phyloP scores from a whole-genome alignment of 805 yeast genomes.

The Metschnikowia aberdeeniae region DNA sequence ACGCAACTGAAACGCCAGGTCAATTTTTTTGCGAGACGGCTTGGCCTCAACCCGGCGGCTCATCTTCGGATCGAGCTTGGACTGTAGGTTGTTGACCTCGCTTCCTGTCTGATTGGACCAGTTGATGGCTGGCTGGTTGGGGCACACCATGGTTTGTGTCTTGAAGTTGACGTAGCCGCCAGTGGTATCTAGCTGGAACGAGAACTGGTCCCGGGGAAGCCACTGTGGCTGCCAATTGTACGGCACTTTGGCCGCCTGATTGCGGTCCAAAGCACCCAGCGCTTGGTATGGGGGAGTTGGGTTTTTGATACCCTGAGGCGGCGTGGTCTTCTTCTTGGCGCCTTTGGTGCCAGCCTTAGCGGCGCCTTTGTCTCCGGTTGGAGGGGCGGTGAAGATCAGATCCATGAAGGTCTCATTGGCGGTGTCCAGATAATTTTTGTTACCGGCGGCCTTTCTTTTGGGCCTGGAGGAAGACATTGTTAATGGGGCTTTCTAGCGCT shows the following conservation, averaged over 20 bases:
- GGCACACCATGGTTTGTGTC: slow-evolving; percentile 36
- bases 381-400: background rate
- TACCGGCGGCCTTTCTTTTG: slow-evolving; percentile 18
- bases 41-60: slow-evolving; percentile 8
- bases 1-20: slow-evolving; percentile 27
- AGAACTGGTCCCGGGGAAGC: slow-evolving; percentile 35
- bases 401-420: slow-evolving; percentile 15
- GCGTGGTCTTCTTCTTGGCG: background rate
- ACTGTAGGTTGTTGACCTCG: slow-evolving; percentile 10
- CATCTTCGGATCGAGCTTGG: slow-evolving; percentile 9
- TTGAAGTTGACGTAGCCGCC: slow-evolving; percentile 40
- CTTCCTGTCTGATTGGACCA: slow-evolving; percentile 2
- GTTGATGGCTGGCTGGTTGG: slow-evolving; percentile 22
- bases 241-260: slow-evolving; percentile 9
- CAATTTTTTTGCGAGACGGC: slow-evolving; percentile 14
- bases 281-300: slow-evolving; percentile 4
- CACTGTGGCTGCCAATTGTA: slow-evolving; percentile 50
- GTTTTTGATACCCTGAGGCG: slow-evolving; percentile 5
- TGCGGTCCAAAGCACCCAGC: background rate
- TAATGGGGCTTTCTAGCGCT: background rate
- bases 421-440: slow-evolving; percentile 18
- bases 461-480: slow-evolving; percentile 16
- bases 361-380: slow-evolving; percentile 3
- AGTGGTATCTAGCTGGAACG: slow-evolving; percentile 37
- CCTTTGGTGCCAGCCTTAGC: background rate